Percentiles rank a stretch among this genome's conserved stretches.
Conservation (phyloP, 768 basidiomycete genomes). For the Coprinellus micaceus region DNA sequence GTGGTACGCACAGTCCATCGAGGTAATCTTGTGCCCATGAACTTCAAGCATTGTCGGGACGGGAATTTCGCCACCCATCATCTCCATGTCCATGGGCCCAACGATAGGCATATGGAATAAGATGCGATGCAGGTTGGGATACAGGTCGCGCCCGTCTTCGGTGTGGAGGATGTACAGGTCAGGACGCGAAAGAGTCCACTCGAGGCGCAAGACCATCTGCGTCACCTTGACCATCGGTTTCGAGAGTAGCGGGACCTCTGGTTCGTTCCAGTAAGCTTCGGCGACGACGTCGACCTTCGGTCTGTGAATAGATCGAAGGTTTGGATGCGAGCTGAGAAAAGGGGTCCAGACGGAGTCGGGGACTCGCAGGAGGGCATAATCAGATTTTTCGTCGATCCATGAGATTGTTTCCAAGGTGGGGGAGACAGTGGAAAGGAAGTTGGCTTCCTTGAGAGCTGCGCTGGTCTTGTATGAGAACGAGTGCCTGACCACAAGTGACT, state of each 20-base stretch:
- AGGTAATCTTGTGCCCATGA: slow-evolving; percentile 6
- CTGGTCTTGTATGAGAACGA: not conserved
- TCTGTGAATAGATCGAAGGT: not conserved
- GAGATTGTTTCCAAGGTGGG: not conserved
- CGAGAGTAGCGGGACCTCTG: not conserved
- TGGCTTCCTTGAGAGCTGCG: not conserved
- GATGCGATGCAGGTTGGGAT: not conserved
- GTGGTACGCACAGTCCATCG: not conserved
- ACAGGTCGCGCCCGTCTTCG: not conserved
- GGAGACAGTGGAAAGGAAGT: not conserved
- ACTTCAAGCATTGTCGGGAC: not conserved
- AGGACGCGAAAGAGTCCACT: not conserved
- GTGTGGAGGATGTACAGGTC: not conserved
- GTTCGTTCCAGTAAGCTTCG: not conserved
- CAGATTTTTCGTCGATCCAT: not conserved
- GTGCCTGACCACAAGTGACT: not conserved
- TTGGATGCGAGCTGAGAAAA: not conserved
- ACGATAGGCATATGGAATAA: not conserved
- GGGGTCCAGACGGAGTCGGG: not conserved
- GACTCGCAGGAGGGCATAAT: not conserved
- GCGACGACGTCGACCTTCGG: not conserved
- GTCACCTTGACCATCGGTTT: not conserved
- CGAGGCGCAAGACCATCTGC: not conserved
- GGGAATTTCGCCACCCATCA: not conserved
- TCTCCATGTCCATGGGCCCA: slow-evolving; percentile 4